Evolutionary conservation across 306 rosid genomes (phyloP).

Genomic region (Prunus padus): DNA sequence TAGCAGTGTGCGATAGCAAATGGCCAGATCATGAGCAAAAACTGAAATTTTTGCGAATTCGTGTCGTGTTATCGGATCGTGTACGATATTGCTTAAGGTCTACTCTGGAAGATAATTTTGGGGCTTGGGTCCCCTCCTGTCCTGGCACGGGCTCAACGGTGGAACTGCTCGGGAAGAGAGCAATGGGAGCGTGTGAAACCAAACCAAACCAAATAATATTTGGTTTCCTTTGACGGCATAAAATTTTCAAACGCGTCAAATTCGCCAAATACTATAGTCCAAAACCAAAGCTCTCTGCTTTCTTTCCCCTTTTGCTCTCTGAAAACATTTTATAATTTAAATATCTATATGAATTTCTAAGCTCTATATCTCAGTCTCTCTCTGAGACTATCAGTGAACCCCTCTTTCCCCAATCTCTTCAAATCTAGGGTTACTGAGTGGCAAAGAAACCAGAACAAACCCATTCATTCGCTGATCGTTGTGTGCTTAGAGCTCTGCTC

Average conservation of each 20-base stretch:
- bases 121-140: too few relatives aligned
- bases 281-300: neutral
- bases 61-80: too few relatives aligned
- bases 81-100: too few relatives aligned
- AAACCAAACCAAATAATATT: neutral
- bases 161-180: too few relatives aligned
- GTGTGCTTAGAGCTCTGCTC: constrained; percentile 1
- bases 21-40: too few relatives aligned
- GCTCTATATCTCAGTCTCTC: neutral
- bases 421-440: constrained; percentile 30
- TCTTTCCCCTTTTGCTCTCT: constrained; percentile 11
- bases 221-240: constrained; percentile 5
- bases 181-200: neutral
- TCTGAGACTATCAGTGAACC: neutral
- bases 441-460: constrained; percentile 6
- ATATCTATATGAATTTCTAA: neutral
- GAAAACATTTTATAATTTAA: neutral
- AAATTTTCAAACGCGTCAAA: constrained; percentile 8
- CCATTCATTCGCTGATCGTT: neutral
- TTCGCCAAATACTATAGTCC: neutral
- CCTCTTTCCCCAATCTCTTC: constrained; percentile 1
- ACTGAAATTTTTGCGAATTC: too few relatives aligned
- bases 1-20: too few relatives aligned
- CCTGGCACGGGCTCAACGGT: too few relatives aligned
- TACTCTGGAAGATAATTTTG: too few relatives aligned